Conservation (phyloP, 2,329 filamentous ascomycete genomes). For the Rosellinia necatrix region DNA sequence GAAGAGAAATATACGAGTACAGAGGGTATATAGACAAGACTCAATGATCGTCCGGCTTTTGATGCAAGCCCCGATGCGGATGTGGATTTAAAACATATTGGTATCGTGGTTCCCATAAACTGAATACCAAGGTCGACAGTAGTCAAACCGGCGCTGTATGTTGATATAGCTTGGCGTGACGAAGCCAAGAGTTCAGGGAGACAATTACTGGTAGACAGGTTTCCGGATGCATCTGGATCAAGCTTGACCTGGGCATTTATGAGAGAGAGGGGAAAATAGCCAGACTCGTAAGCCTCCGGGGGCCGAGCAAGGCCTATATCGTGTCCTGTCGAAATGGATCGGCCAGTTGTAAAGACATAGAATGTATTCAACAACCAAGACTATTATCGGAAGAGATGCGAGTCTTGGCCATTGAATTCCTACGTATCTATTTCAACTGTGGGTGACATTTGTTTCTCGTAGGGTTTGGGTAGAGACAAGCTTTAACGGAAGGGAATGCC, state of each 20-base stretch:
- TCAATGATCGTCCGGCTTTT: not conserved
- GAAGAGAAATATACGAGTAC: conserved; percentile 3
- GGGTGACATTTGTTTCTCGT: not conserved
- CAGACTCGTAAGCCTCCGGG: conserved; percentile 8
- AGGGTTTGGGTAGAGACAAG: conserved; percentile 4
- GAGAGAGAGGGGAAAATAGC: not conserved
- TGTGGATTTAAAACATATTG: not conserved
- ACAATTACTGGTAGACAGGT: not conserved
- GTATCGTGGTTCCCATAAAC: not conserved
- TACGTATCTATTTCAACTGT: not conserved
- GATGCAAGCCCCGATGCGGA: not conserved
- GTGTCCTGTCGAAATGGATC: conserved; percentile 2
- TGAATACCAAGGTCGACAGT: not conserved
- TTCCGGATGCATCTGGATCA: conserved; percentile 3
- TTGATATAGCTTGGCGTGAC: not conserved
- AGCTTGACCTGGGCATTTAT: conserved; percentile 1
- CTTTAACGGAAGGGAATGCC: not conserved
- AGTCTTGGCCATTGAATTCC: conserved; percentile 12
- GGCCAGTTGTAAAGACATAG: not conserved
- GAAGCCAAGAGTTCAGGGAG: conserved; percentile 9
- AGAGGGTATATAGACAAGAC: not conserved
- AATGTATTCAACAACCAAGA: not conserved
- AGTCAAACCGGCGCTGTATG: not conserved
- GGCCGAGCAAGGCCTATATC: conserved; percentile 3
- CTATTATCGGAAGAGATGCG: conserved; percentile 8